phyloP scores from a whole-genome alignment of 163 green algal species.

The Scenedesmus sp. region DNA sequence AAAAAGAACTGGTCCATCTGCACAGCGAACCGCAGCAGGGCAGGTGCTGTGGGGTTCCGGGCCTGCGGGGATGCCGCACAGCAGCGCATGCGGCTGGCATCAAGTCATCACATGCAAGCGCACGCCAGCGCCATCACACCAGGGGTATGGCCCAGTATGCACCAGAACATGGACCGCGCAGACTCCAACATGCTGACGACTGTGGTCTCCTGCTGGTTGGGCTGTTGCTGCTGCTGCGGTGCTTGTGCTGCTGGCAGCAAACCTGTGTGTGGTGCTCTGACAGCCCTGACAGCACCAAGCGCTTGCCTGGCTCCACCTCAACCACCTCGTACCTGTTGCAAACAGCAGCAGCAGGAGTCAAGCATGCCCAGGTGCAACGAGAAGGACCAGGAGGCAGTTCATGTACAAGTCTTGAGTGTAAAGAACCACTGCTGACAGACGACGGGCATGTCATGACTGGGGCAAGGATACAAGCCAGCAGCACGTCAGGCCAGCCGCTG shows the following conservation, averaged over 20 bases:
- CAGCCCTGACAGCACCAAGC: slow-evolving; percentile 49
- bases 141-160: background rate
- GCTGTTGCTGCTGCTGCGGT: background rate
- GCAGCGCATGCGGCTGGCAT: too few relatives aligned
- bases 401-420: too few relatives aligned
- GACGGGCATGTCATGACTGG: background rate
- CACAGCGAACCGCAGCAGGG: background rate
- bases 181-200: background rate
- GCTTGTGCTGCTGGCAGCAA: background rate
- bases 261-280: slow-evolving; percentile 55
- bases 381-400: background rate
- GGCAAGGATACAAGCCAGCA: background rate
- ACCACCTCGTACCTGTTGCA: slow-evolving; percentile 54
- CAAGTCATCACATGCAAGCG: background rate
- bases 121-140: background rate
- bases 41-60: too few relatives aligned
- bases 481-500: background rate
- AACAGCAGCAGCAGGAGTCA: too few relatives aligned
- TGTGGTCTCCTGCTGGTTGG: background rate
- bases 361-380: too few relatives aligned
- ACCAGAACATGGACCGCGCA: background rate
- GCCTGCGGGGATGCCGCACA: background rate
- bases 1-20: slow-evolving; percentile 56
- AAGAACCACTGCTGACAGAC: too few relatives aligned
- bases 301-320: slow-evolving; percentile 47